A percentile compares a stretch with the other conserved stretches of the same genome.
Evolutionary conservation across 257 asterid genomes (phyloP).

Genomic region (Avicennia marina): DNA sequence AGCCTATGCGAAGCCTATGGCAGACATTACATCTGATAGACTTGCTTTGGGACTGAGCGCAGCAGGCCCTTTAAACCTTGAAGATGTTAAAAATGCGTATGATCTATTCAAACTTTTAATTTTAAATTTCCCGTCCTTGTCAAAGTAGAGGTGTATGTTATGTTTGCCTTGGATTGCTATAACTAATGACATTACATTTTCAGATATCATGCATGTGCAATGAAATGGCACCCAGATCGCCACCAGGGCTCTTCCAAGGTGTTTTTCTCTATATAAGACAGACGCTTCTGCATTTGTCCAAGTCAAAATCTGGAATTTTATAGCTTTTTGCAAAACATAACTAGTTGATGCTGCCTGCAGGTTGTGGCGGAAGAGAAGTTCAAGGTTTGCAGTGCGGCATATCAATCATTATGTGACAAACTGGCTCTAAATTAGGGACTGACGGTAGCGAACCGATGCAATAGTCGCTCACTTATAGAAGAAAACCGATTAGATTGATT

Average conservation of each 20-base stretch:
- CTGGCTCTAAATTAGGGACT: constrained; percentile 30
- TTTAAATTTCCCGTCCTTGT: not conserved
- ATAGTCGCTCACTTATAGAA: not conserved
- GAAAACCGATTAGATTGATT: not conserved
- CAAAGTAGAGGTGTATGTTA: not conserved
- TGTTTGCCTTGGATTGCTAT: not conserved
- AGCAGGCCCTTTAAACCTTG: constrained; percentile 75
- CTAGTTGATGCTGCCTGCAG: constrained; percentile 31
- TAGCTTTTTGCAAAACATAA: not conserved
- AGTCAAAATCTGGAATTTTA: not conserved
- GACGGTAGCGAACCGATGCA: constrained; percentile 1
- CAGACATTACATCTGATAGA: constrained; percentile 50
- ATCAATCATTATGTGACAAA: constrained; percentile 71
- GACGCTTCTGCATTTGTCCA: not conserved
- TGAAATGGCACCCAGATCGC: constrained; percentile 99
- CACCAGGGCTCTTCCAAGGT: constrained; percentile 95
- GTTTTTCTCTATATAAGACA: not conserved
- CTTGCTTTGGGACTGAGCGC: constrained; percentile 68
- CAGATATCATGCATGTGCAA: constrained; percentile 86
- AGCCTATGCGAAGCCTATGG: constrained; percentile 25
- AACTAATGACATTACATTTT: not conserved
- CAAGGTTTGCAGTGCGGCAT: constrained; percentile 92
- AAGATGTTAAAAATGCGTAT: constrained; percentile 83
- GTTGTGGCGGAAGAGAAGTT: constrained; percentile 84
- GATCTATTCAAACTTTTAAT: constrained; percentile 23